These are phyloP conservation scores for Scheffersomyces lignicola DNA, from an alignment of 1,139 yeast species.

Conservation along the genomic window DNA sequence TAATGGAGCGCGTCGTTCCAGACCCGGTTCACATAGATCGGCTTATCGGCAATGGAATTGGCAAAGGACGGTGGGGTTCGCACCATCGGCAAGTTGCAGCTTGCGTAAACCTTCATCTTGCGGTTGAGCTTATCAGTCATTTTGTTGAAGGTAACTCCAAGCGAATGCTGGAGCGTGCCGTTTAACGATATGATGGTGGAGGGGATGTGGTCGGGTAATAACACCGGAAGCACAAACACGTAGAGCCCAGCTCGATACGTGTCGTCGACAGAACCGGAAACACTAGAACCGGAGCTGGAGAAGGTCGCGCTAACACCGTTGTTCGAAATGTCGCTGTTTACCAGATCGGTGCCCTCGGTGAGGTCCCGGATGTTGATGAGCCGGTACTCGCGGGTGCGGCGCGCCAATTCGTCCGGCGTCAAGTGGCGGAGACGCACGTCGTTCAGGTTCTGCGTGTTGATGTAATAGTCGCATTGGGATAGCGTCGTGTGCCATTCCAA, in stretches of 20 bases:
- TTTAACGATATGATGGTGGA: slow-evolving; percentile 64
- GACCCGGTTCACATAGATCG: slow-evolving; percentile 75
- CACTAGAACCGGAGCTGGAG: slow-evolving; percentile 3
- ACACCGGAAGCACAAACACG: slow-evolving; percentile 70
- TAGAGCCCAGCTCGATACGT: slow-evolving; percentile 72
- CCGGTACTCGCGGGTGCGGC: slow-evolving; percentile 36
- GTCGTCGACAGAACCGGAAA: slow-evolving; percentile 6
- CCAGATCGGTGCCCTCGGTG: slow-evolving; percentile 14
- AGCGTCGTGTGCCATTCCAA: slow-evolving; percentile 48
- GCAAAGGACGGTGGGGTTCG: slow-evolving; percentile 83
- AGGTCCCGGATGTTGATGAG: slow-evolving; percentile 23
- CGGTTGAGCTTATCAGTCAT: slow-evolving; percentile 39
- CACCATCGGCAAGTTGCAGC: slow-evolving; percentile 53
- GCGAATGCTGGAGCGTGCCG: slow-evolving; percentile 43
- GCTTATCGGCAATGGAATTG: slow-evolving; percentile 71
- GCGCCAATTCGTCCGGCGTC: slow-evolving; percentile 35
- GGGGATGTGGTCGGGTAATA: slow-evolving; percentile 70
- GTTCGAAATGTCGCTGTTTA: slow-evolving; percentile 5
- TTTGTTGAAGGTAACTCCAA: slow-evolving; percentile 31
- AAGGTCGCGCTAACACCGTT: slow-evolving; percentile 5
- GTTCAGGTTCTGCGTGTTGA: slow-evolving; percentile 37
- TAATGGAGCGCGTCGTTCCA: slow-evolving; percentile 84
- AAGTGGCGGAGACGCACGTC: slow-evolving; percentile 30
- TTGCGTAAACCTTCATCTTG: slow-evolving; percentile 27
- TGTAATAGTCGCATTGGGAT: slow-evolving; percentile 48